Evolutionary conservation across 768 basidiomycete species (phyloP).

Genomic region (Glaciozyma martinii): DNA sequence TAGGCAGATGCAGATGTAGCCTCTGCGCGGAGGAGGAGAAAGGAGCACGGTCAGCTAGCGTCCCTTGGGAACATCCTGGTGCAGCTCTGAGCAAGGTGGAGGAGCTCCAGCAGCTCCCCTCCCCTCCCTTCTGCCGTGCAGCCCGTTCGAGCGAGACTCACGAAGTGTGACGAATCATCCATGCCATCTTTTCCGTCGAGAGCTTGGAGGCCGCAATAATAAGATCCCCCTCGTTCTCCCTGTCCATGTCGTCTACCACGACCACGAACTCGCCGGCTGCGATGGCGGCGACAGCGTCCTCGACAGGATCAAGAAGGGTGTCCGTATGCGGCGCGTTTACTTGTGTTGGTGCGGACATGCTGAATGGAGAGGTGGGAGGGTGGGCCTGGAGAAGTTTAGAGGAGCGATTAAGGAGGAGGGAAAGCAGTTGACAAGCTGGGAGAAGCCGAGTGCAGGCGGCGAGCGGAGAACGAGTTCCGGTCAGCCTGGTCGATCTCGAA

Average conservation of each 20-base stretch:
- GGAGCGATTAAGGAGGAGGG: neutral
- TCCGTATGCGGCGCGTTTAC: neutral
- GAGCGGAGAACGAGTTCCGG: too few relatives aligned
- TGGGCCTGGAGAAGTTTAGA: too few relatives aligned
- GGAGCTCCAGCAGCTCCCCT: neutral
- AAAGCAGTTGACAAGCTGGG: too few relatives aligned
- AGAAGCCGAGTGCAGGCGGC: too few relatives aligned
- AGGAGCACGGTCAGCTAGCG: neutral
- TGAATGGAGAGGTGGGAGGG: neutral
- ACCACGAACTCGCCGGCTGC: constrained; percentile 78
- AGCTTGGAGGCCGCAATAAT: constrained; percentile 75
- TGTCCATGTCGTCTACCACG: constrained; percentile 90
- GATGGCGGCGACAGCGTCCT: constrained; percentile 69
- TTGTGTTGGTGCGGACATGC: neutral
- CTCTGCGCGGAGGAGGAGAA: constrained; percentile 46
- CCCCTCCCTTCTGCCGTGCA: neutral
- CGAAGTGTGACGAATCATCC: constrained; percentile 97
- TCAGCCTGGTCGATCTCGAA: too few relatives aligned
- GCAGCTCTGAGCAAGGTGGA: neutral
- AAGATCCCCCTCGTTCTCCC: constrained; percentile 96
- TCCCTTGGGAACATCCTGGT: too few relatives aligned
- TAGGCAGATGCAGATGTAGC: constrained; percentile 84
- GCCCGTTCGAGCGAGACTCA: constrained; percentile 39
- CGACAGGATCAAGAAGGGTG: constrained; percentile 60
- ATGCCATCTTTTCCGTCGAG: constrained; percentile 96